Conservation (phyloP, 2,329 filamentous ascomycete genomes). For the Ilyonectria sp. region DNA sequence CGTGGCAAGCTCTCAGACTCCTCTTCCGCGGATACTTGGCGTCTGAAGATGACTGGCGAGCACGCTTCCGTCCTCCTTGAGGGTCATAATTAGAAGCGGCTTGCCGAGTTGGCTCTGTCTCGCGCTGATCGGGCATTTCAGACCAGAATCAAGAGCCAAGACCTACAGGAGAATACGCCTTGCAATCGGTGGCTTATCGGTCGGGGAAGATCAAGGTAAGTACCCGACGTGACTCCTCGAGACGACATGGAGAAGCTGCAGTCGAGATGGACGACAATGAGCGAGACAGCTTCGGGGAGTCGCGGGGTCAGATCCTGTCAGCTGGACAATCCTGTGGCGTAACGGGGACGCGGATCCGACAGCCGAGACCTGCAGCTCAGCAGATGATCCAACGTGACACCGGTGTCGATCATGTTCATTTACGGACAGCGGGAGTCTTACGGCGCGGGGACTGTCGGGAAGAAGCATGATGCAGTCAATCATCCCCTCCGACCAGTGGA, state of each 20-base stretch:
- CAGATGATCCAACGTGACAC: background rate
- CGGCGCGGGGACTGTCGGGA: slow-evolving; percentile 41
- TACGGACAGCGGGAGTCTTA: background rate
- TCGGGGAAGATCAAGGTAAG: slow-evolving; percentile 35
- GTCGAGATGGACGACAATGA: background rate
- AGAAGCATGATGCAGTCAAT: background rate
- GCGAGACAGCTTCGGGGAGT: slow-evolving; percentile 19
- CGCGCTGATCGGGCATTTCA: slow-evolving; percentile 10
- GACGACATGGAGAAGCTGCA: background rate
- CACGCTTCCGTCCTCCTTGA: slow-evolving; percentile 28
- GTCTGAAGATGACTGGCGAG: slow-evolving; percentile 37
- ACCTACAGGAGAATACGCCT: background rate
- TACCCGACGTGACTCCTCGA: slow-evolving; percentile 29
- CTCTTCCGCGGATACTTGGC: slow-evolving; percentile 50
- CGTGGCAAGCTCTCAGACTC: slow-evolving; percentile 54
- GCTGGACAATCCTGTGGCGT: background rate
- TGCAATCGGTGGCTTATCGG: background rate
- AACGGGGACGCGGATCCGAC: background rate
- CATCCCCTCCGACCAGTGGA: background rate
- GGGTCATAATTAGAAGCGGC: slow-evolving; percentile 2
- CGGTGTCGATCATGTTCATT: slow-evolving; percentile 1
- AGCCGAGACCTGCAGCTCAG: background rate
- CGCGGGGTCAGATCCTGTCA: background rate
- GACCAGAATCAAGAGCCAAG: slow-evolving; percentile 2
- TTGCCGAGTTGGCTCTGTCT: background rate